Evolutionary conservation across 2,329 filamentous ascomycete genomes (phyloP), one percentile per base, ranked within the genome.

Genomic region (Metarhizium anisopliae): DNA sequence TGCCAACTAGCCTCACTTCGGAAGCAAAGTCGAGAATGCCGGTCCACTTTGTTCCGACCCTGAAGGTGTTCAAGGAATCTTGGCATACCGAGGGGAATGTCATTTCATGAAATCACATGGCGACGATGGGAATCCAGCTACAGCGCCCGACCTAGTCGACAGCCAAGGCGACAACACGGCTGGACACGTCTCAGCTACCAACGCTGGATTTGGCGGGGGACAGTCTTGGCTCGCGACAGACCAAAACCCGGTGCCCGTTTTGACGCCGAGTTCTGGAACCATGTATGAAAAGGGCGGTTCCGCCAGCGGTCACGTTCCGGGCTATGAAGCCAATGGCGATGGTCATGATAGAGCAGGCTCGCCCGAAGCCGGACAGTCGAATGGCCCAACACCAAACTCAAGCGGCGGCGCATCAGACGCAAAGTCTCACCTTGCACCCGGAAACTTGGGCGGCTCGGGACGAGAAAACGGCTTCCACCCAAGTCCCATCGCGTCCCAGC

Each of bases 311-410:
- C 58, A 60, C 3, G 55, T 71, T 53, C 65, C 62, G 40, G 68
- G 72, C 20, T 80, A 76, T 57, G 72, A 76, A n/a, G 67, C 67
- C 47, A 72, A 68, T 54, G 77, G 75, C n/a, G 68, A 71, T 16
- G 70, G 69, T 25, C 77, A 75, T 53, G 77, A 79, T 47, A 64
- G 75, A 55, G 77, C 76, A 1, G 71, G 69, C 3, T 81, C 80
- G 0, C 74, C 79, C 2, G 78, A 80, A 18, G 73, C 72, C 25
- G 73, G 72, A 6, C 70, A 70, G 51, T 83, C 81, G 2, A 80
- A 75, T 58, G 71, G 78, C n/a, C 80, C 76, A 25, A 85, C 82
- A 11, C 82, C 82, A 3, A 84, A 80, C 61, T 85, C 82, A 4
- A 82, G 78, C 62, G 65, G 56, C 55, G 61, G 58, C 45, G 59